These are phyloP conservation scores for Trichoderma sp. DNA, from an alignment of 2,329 filamentous ascomycete genomes.

Conservation along the genomic window DNA sequence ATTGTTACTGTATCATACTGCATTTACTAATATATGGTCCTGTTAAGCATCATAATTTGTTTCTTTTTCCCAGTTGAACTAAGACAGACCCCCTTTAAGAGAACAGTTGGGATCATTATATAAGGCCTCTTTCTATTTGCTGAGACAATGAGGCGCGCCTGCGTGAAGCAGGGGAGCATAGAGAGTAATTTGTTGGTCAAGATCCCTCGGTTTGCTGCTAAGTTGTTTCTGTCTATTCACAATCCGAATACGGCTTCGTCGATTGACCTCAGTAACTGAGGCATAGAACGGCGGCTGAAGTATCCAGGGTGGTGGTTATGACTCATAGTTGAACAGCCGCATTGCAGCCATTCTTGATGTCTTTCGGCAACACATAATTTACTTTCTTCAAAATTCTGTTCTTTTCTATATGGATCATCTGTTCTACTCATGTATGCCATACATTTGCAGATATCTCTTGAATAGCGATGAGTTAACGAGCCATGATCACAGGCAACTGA, in stretches of 20 bases:
- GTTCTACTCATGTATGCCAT: too few relatives aligned
- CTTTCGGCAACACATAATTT: background rate
- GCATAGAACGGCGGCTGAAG: background rate
- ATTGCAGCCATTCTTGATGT: background rate
- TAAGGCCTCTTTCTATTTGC: too few relatives aligned
- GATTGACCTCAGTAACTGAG: background rate
- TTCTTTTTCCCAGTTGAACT: too few relatives aligned
- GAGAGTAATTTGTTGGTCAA: background rate
- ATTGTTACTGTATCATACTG: background rate
- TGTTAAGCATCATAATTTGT: background rate
- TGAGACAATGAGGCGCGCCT: background rate
- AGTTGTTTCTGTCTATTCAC: background rate
- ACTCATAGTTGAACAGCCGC: background rate
- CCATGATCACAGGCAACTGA: background rate
- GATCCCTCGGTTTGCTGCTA: background rate
- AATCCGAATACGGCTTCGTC: background rate
- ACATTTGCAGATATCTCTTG: too few relatives aligned
- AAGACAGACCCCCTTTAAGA: too few relatives aligned
- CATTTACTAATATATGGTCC: background rate
- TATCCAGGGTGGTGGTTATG: background rate
- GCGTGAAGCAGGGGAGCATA: background rate
- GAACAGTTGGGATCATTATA: too few relatives aligned
- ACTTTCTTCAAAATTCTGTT: background rate
- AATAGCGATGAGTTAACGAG: background rate
- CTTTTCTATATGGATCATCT: too few relatives aligned